A percentile compares a stretch with the other conserved stretches of the same genome.
phyloP scores from a whole-genome alignment of 2,329 filamentous ascomycete species.

The Penicillium expansum region DNA sequence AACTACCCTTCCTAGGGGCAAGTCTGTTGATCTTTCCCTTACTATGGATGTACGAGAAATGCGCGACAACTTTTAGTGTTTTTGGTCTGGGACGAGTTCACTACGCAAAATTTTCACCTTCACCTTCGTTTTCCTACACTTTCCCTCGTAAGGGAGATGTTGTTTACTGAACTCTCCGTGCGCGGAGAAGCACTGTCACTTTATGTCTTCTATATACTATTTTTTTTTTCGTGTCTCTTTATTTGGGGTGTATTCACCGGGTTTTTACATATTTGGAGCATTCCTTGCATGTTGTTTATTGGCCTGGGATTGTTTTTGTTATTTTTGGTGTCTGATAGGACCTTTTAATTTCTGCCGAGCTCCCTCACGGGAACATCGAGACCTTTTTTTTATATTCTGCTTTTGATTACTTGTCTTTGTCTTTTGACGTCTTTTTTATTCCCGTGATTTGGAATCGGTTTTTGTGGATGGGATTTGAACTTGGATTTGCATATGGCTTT shows the following conservation, averaged over 20 bases:
- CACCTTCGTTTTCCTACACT: conserved; percentile 3
- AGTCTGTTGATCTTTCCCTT: conserved; percentile 20
- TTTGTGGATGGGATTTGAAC: conserved; percentile 19
- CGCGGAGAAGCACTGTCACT: conserved; percentile 20
- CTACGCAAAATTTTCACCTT: conserved; percentile 14
- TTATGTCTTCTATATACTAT: conserved; percentile 21
- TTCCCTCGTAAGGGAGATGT: conserved; percentile 1
- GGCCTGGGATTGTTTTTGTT: conserved; percentile 21
- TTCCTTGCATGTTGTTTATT: conserved; percentile 26
- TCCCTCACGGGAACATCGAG: conserved; percentile 6
- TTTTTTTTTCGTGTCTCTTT: conserved; percentile 22
- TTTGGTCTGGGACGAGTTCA: conserved; percentile 22
- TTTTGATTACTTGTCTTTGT: conserved; percentile 9
- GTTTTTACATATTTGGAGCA: conserved; percentile 28
- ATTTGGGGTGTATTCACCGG: conserved; percentile 21
- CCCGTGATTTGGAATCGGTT: conserved; percentile 10
- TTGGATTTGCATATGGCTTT: conserved; percentile 28
- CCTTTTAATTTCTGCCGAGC: conserved; percentile 23
- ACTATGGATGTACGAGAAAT: conserved; percentile 27
- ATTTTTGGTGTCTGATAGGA: conserved; percentile 24
- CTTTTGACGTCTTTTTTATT: conserved; percentile 7
- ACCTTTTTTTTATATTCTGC: conserved; percentile 12
- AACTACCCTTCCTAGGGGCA: conserved; percentile 34
- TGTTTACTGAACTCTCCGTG: conserved; percentile 14
- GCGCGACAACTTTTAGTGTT: conserved; percentile 19